Evolutionary conservation across 2,329 filamentous ascomycete genomes (phyloP), one percentile per base, ranked within the genome.

Genomic region (Apiospora arundinis): DNA sequence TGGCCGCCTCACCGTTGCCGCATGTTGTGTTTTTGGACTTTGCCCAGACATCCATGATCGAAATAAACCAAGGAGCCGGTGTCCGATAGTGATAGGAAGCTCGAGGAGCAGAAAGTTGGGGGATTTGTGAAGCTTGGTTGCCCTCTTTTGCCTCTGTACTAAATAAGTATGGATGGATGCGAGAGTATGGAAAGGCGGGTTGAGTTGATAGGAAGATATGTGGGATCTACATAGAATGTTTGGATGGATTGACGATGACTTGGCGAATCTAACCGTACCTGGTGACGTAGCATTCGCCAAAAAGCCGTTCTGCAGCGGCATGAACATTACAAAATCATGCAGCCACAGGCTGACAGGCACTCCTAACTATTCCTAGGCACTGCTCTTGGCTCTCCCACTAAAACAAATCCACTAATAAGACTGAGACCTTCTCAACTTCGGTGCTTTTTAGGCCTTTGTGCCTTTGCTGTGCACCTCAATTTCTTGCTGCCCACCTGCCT

Each of bases 1-100:
- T 45, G 42, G 42, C 75, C 65, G 76, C 76, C 21, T 60, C 60
- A 65, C 76, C 72, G 68, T 21, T 32, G 28, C 23, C 28, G 65
- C 65, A 67, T 46, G 65, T 67, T 21, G 40, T 46, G n/a, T 67
- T 67, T 42, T 44, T 46, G 40, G 65, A 67, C 40, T 14, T 16
- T 18, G 42, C 65, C 65, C 65, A 67, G 21, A 40, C 65, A 67
- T 67, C 65, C 65, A 67, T 67, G 42, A 67, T 32, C 56, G 32
- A 11, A 67, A n/a, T 14, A n/a, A 67, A 67, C 28, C 65, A 67
- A 45, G 65, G 65, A 45, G 65, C 65, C 65, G 40, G 65, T 46
- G 65, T 67, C 44, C 40, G 65, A 46, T n/a, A n/a, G 56, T 11
- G 56, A 40, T 63, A 9, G 32, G 56, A 40, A 37, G 56, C 32